Evolutionary conservation across 441 rosid genomes (phyloP).

Genomic region (Gossypium schwendimanii): DNA sequence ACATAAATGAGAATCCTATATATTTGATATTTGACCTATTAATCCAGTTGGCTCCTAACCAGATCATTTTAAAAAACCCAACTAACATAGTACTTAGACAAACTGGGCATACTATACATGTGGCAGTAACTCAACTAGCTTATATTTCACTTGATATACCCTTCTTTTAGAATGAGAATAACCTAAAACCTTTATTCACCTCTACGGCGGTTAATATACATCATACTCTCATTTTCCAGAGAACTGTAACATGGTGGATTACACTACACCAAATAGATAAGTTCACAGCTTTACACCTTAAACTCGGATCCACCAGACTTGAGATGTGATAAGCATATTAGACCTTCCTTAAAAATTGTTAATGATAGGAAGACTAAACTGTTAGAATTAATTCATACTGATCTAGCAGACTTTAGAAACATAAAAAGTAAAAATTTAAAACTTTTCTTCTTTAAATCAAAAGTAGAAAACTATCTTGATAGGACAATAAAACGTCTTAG

Average conservation of each 20-base stretch:
- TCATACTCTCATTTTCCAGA: neutral
- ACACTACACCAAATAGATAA: neutral
- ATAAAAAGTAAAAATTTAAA: too few relatives aligned
- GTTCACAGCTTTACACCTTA: neutral
- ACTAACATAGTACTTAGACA: neutral
- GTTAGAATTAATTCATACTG: neutral
- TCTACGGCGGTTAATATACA: neutral
- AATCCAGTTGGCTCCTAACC: neutral
- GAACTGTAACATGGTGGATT: neutral
- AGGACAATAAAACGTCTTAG: neutral
- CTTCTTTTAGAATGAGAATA: neutral
- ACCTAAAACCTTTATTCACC: neutral
- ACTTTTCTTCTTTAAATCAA: too few relatives aligned
- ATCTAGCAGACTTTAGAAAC: neutral
- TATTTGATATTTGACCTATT: neutral
- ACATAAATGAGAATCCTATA: neutral
- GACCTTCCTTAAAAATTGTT: neutral
- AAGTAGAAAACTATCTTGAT: neutral
- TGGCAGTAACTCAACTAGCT: neutral
- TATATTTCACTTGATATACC: neutral
- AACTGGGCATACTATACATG: neutral
- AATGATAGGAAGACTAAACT: neutral
- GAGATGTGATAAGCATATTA: neutral
- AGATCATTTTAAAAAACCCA: neutral
- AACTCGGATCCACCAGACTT: neutral